Conservation (phyloP, 495 filamentous ascomycete species). For the Podospora anserina region DNA sequence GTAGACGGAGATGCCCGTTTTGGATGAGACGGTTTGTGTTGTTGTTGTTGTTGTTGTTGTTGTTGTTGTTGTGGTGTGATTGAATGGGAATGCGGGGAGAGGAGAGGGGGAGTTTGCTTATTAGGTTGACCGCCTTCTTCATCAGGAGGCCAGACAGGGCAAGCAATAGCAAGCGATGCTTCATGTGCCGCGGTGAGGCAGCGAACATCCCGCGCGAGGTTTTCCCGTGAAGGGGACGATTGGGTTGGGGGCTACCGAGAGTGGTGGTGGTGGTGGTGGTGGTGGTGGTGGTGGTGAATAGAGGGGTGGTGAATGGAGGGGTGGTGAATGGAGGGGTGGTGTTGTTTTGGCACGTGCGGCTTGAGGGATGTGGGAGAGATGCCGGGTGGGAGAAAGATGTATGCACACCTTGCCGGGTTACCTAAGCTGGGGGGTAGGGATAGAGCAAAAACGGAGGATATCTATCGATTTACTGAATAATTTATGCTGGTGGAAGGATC, state of each 20-base stretch:
- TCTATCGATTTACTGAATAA: background rate
- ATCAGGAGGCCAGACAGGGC: background rate
- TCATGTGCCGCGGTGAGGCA: conserved; percentile 8
- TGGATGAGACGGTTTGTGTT: background rate
- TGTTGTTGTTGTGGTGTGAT: background rate
- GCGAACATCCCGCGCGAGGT: background rate
- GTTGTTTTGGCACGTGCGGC: background rate
- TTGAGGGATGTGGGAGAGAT: background rate
- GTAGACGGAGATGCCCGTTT: background rate
- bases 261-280: background rate
- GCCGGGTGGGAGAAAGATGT: too few species aligned
- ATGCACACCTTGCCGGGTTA: too few species aligned
- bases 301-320: too few species aligned
- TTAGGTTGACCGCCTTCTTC: background rate
- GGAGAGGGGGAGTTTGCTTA: background rate
- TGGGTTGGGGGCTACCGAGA: background rate
- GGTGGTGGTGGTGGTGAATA: background rate
- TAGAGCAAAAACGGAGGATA: background rate
- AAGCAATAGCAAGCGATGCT: conserved; percentile 6
- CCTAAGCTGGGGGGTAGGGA: background rate
- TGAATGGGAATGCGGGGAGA: background rate
- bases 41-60: too few species aligned
- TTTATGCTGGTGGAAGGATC: background rate
- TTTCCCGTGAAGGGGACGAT: background rate
- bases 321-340: background rate